Evolutionary conservation across 2,329 filamentous ascomycete genomes (phyloP).

Genomic region (Pseudogymnoascus destructans): DNA sequence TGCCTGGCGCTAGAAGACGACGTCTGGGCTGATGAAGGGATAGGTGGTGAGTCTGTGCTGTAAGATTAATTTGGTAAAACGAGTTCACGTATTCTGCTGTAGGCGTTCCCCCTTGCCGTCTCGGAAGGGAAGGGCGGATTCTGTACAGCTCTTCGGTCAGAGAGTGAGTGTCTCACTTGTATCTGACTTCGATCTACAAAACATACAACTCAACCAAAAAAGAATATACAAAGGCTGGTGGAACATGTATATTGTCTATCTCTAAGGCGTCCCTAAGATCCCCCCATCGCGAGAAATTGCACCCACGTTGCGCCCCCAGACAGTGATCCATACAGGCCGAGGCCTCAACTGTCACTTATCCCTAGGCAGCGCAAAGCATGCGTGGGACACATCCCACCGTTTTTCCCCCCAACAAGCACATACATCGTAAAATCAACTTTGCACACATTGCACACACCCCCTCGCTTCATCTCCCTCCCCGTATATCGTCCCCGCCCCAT

Average conservation of each 20-base stretch:
- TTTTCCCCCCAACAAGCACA: slow-evolving; percentile 7
- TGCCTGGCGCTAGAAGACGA: slow-evolving; percentile 5
- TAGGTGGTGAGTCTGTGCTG: slow-evolving; percentile 1
- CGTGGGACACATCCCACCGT: slow-evolving; percentile 1
- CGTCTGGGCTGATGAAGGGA: neutral
- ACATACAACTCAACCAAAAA: neutral
- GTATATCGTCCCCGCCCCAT: slow-evolving; percentile 3
- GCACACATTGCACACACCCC: slow-evolving; percentile 4
- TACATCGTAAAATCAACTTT: slow-evolving; percentile 9
- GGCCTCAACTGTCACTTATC: slow-evolving; percentile 1
- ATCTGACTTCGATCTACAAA: neutral
- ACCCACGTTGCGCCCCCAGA: neutral
- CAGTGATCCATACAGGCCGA: neutral
- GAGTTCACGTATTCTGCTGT: slow-evolving; percentile 2
- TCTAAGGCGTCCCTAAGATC: neutral
- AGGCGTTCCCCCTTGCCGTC: neutral
- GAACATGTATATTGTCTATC: slow-evolving; percentile 1
- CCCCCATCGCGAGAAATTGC: slow-evolving; percentile 2
- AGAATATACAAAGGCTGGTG: neutral
- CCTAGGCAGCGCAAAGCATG: neutral
- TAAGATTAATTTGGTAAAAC: slow-evolving; percentile 6
- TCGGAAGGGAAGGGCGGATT: neutral
- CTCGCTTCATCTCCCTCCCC: neutral
- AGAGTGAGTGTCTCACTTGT: neutral
- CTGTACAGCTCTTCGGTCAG: neutral